These are phyloP conservation scores for Talaromyces stipitatus DNA, from an alignment of 495 filamentous ascomycete genomes.

Conservation along the genomic window DNA sequence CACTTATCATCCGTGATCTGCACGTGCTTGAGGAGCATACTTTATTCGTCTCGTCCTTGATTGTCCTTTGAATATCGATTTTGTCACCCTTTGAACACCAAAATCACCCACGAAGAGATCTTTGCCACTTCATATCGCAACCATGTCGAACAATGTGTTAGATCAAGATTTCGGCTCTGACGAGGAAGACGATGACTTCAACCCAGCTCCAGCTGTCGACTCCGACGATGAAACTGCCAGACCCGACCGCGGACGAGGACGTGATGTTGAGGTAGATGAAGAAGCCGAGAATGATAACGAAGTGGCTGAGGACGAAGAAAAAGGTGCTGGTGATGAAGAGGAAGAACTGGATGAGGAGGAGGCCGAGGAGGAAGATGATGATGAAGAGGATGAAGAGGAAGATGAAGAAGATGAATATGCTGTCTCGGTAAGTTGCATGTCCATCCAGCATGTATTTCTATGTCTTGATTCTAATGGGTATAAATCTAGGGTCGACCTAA, in stretches of 20 bases:
- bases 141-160: constrained; percentile 45
- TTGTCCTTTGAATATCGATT: not conserved
- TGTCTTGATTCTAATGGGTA: constrained; percentile 6
- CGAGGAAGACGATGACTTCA: constrained; percentile 79
- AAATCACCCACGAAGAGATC: not conserved
- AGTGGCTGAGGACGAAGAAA: constrained; percentile 39
- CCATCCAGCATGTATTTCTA: not conserved
- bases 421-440: constrained; percentile 36
- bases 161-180: constrained; percentile 58
- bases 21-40: not conserved
- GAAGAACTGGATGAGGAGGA: constrained; percentile 21
- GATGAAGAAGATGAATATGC: constrained; percentile 56
- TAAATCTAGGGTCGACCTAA: constrained; percentile 56
- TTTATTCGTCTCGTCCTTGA: not conserved
- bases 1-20: not conserved
- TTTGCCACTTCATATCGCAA: constrained; percentile 6
- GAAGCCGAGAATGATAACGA: constrained; percentile 42
- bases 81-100: not conserved
- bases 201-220: constrained; percentile 58
- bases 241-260: constrained; percentile 26
- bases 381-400: constrained; percentile 44
- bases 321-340: constrained; percentile 16
- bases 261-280: constrained; percentile 30
- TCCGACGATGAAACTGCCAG: constrained; percentile 58
- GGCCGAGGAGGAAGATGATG: constrained; percentile 42